phyloP scores from a whole-genome alignment of 1,284 basidiomycete species.

The Irpex rosettiformis region DNA sequence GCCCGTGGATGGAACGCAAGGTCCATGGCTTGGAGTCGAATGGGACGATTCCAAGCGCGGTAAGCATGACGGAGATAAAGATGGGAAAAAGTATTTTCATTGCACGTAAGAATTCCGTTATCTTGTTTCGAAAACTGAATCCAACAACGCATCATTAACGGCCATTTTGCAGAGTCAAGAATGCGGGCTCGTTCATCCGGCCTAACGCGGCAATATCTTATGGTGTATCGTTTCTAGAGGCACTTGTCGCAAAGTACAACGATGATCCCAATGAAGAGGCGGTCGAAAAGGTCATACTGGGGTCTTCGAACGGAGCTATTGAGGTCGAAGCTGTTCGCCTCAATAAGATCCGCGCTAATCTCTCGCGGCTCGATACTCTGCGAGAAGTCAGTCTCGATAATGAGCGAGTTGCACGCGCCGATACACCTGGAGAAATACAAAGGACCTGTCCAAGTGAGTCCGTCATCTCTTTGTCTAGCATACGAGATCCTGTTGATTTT shows the following conservation, averaged over 20 bases:
- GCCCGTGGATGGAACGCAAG: slow-evolving; percentile 58
- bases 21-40: slow-evolving; percentile 89
- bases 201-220: slow-evolving; percentile 52
- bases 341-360: slow-evolving; percentile 71
- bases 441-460: slow-evolving; percentile 67
- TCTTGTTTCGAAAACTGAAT: slow-evolving; percentile 3
- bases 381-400: slow-evolving; percentile 78
- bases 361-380: slow-evolving; percentile 65
- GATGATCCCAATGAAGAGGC: slow-evolving; percentile 51
- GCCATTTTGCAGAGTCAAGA: slow-evolving; percentile 37
- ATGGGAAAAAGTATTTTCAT: slow-evolving; percentile 76
- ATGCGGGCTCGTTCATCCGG: slow-evolving; percentile 75
- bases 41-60: slow-evolving; percentile 88
- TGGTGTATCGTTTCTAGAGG: slow-evolving; percentile 73
- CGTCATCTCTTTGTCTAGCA: not conserved
- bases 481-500: not conserved
- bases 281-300: slow-evolving; percentile 65
- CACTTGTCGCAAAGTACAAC: slow-evolving; percentile 75
- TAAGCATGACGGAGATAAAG: slow-evolving; percentile 83
- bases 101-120: slow-evolving; percentile 65
- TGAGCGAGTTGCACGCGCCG: slow-evolving; percentile 56
- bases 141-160: slow-evolving; percentile 6
- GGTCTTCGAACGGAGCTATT: slow-evolving; percentile 80
- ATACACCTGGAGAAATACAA: slow-evolving; percentile 50
- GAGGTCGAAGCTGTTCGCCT: slow-evolving; percentile 85